Conservation (phyloP, 108 stramenopile genomes). For the Pseudonitzschia multiseries region DNA sequence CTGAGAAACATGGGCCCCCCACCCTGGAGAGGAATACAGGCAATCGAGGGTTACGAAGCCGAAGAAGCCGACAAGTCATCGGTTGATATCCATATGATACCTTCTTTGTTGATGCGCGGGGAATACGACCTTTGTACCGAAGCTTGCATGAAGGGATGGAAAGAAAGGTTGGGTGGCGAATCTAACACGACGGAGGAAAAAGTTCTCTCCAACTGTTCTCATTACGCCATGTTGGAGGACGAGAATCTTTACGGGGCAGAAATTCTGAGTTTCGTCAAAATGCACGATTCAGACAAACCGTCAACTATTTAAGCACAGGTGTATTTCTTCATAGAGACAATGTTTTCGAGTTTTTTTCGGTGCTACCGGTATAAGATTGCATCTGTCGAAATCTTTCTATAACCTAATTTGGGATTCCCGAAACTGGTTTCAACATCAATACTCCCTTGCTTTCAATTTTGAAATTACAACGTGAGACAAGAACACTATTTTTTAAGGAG, state of each 20-base stretch:
- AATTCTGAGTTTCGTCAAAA: slow-evolving; percentile 21
- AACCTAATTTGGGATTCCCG: no score
- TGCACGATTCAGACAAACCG: slow-evolving; percentile 8
- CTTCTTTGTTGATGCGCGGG: slow-evolving; percentile 48
- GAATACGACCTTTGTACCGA: slow-evolving; percentile 54
- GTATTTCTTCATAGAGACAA: no score
- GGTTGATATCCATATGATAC: neutral
- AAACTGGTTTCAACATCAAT: no score
- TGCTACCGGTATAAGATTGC: no score
- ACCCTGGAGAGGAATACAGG: slow-evolving; percentile 50
- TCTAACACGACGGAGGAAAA: neutral
- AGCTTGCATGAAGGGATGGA: slow-evolving; percentile 38
- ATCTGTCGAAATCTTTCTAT: no score
- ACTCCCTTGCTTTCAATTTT: no score
- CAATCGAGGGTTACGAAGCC: slow-evolving; percentile 48
- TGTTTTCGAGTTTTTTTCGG: no score
- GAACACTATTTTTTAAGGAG: no score
- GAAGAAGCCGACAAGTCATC: neutral
- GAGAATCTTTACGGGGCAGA: slow-evolving; percentile 29
- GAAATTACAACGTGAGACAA: no score
- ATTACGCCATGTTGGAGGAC: slow-evolving; percentile 52
- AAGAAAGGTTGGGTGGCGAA: neutral
- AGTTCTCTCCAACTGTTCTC: slow-evolving; percentile 38
- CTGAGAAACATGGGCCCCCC: slow-evolving; percentile 56
- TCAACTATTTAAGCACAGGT: no score